Conservation (phyloP, 1,284 basidiomycete species). For the Apiotrichum akiyoshidainum region DNA sequence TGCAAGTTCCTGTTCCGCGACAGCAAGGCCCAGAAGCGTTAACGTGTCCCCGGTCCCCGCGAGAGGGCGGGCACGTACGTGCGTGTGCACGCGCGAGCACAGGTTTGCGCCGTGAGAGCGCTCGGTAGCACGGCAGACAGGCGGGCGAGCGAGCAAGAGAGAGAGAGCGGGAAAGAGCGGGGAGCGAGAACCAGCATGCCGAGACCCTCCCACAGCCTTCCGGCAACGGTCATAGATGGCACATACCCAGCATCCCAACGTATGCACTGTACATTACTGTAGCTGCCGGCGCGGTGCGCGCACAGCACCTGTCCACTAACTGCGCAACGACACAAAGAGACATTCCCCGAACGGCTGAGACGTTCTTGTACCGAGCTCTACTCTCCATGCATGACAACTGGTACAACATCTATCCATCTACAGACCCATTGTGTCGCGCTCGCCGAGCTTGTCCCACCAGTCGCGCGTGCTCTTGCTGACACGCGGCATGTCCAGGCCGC, state of each 20-base stretch:
- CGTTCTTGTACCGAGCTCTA: too few species aligned
- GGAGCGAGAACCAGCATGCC: too few species aligned
- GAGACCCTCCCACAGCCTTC: too few species aligned
- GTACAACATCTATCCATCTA: not conserved
- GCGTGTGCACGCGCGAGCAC: too few species aligned
- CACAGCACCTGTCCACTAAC: too few species aligned
- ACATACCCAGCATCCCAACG: constrained; percentile 4
- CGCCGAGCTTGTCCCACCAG: constrained; percentile 6
- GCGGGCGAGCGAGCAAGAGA: not conserved
- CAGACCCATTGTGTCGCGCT: not conserved
- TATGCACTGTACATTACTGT: constrained; percentile 6
- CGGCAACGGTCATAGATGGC: not conserved
- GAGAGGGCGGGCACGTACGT: too few species aligned
- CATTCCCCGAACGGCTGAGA: not conserved
- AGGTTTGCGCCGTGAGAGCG: too few species aligned
- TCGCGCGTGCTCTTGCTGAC: not conserved
- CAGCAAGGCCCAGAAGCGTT: constrained; percentile 50
- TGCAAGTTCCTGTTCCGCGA: constrained; percentile 77
- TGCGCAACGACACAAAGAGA: too few species aligned
- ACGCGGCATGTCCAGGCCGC: not conserved
- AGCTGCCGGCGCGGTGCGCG: not conserved
- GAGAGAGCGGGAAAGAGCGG: not conserved
- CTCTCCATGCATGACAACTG: not conserved
- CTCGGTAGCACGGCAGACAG: too few species aligned
- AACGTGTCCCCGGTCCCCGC: not conserved